These are phyloP conservation scores for Trichoderma koningiopsis DNA, from an alignment of 2,329 filamentous ascomycete genomes.

Conservation along the genomic window DNA sequence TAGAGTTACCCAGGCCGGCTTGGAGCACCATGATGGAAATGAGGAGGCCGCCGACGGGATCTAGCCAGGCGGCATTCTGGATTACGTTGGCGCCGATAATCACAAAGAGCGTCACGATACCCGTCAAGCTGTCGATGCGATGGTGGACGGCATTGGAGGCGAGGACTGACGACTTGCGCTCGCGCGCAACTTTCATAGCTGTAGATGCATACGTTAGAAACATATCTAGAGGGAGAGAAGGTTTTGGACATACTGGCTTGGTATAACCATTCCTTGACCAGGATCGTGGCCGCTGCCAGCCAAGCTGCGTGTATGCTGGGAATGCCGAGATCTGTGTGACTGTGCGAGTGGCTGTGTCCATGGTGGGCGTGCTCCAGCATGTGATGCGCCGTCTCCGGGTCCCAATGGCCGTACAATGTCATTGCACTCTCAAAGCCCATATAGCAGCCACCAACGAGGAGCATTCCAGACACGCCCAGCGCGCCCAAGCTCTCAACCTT, in stretches of 20 bases:
- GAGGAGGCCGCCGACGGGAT: constrained; percentile 87
- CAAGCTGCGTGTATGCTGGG: constrained; percentile 94
- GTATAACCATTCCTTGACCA: constrained; percentile 96
- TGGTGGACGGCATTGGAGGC: constrained; percentile 97
- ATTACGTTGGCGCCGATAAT: constrained; percentile 89
- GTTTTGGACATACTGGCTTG: constrained; percentile 74
- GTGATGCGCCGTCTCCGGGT: constrained; percentile 68
- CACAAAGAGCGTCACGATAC: constrained; percentile 85
- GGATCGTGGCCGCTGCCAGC: constrained; percentile 86
- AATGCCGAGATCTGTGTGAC: constrained; percentile 53
- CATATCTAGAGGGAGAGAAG: neutral
- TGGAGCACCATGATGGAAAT: constrained; percentile 94
- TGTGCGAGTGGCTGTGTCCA: constrained; percentile 65
- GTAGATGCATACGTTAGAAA: constrained; percentile 16
- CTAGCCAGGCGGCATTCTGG: constrained; percentile 84
- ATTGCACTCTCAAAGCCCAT: constrained; percentile 80
- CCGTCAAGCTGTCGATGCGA: constrained; percentile 92
- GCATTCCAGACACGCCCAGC: constrained; percentile 86
- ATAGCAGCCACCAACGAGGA: constrained; percentile 85
- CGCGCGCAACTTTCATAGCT: constrained; percentile 94
- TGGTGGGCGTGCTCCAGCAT: constrained; percentile 57
- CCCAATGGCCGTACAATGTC: constrained; percentile 71
- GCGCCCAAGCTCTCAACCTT: constrained; percentile 97
- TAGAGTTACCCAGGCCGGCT: constrained; percentile 84
- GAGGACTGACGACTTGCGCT: constrained; percentile 92